Percentiles rank a stretch among this genome's conserved stretches.
phyloP scores from a whole-genome alignment of 176 grass and related monocot species.

The Dendrocalamus sinicus region DNA sequence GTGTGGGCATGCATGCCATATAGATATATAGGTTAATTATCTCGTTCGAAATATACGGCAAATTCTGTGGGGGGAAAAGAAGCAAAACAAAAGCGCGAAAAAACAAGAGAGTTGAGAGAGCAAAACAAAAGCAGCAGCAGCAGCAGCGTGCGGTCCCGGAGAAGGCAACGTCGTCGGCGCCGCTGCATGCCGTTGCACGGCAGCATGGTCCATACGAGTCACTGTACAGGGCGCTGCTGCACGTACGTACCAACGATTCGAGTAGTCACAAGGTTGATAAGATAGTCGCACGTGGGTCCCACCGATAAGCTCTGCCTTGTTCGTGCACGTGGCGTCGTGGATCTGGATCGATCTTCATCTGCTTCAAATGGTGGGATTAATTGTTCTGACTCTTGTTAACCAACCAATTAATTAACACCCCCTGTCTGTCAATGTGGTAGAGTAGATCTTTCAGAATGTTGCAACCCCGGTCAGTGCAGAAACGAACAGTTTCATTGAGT shows the following conservation, averaged over 20 bases:
- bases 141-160: background rate
- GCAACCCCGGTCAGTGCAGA: too few relatives aligned
- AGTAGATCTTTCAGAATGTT: too few relatives aligned
- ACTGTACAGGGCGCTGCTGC: too few relatives aligned
- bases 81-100: background rate
- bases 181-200: background rate
- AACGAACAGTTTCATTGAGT: too few relatives aligned
- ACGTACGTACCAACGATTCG: background rate
- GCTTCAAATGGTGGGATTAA: background rate
- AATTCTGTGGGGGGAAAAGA: background rate
- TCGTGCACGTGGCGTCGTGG: background rate
- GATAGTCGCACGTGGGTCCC: background rate
- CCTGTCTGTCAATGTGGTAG: too few relatives aligned
- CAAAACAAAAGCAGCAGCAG: background rate
- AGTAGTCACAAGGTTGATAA: too few relatives aligned
- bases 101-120: background rate
- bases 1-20: background rate
- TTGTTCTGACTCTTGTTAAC: too few relatives aligned
- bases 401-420: too few relatives aligned
- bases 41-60: background rate
- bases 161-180: too few relatives aligned
- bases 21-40: background rate
- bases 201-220: background rate
- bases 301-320: background rate
- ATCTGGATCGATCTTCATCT: too few relatives aligned